phyloP scores from a whole-genome alignment of 2,329 filamentous ascomycete species.

The Parafenestella ontariensis region DNA sequence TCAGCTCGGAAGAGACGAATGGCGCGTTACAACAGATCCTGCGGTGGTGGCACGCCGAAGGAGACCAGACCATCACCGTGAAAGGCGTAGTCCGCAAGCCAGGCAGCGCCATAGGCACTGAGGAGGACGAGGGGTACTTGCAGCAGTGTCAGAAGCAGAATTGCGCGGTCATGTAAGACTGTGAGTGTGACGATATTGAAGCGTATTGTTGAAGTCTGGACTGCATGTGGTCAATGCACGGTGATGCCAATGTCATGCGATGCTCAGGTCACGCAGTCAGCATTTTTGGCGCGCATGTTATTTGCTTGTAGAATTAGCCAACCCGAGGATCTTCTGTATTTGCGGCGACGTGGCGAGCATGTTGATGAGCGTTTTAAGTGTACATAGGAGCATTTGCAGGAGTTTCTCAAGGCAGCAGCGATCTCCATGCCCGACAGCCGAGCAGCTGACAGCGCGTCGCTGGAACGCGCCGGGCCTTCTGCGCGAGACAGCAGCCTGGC shows the following conservation, averaged over 20 bases:
- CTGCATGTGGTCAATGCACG: constrained; percentile 9
- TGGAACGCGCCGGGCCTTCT: constrained; percentile 10
- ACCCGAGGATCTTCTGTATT: not conserved
- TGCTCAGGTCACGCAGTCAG: constrained; percentile 41
- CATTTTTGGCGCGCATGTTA: constrained; percentile 17
- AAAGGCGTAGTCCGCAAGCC: constrained; percentile 72
- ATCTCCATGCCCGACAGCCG: constrained; percentile 5
- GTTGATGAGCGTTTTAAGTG: not conserved
- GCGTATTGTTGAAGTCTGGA: constrained; percentile 6
- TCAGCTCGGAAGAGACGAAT: constrained; percentile 74
- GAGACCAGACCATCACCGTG: constrained; percentile 80
- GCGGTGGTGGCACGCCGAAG: constrained; percentile 91
- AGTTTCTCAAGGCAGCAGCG: not conserved
- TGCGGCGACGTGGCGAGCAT: not conserved
- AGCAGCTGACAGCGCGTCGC: constrained; percentile 36
- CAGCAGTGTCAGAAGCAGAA: constrained; percentile 62
- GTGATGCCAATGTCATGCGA: constrained; percentile 39
- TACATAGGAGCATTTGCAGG: not conserved
- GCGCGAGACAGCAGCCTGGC: constrained; percentile 19
- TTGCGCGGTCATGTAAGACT: constrained; percentile 53
- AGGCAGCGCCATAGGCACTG: constrained; percentile 57
- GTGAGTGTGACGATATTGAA: constrained; percentile 1
- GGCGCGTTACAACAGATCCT: constrained; percentile 75
- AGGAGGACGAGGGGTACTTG: constrained; percentile 80
- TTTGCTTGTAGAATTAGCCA: not conserved